Evolutionary conservation across 2,329 filamentous ascomycete genomes (phyloP).

Genomic region (Cercospora zeina): DNA sequence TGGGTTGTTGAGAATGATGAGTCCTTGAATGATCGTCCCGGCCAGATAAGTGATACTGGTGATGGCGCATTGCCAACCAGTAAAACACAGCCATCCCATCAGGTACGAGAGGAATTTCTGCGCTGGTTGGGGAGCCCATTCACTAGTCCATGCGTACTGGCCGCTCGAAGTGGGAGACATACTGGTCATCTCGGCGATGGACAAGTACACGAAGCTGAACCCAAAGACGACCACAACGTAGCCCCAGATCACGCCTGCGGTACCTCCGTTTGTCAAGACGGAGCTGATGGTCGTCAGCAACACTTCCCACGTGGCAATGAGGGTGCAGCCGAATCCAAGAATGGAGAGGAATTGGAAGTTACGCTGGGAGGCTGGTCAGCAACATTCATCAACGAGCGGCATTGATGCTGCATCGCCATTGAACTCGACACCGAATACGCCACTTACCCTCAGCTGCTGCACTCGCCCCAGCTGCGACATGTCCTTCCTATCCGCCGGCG

Average conservation of each 20-base stretch:
- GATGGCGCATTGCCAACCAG: slow-evolving; percentile 23
- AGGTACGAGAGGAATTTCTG: slow-evolving; percentile 20
- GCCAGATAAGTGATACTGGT: slow-evolving; percentile 15
- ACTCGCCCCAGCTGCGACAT: slow-evolving; percentile 32
- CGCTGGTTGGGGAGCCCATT: slow-evolving; percentile 13
- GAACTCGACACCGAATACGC: neutral
- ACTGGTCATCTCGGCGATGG: slow-evolving; percentile 13
- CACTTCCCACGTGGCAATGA: slow-evolving; percentile 19
- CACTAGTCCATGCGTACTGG: neutral
- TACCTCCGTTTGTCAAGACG: slow-evolving; percentile 18
- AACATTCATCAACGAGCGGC: no score
- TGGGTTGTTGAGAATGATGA: slow-evolving; percentile 25
- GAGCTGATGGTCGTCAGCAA: slow-evolving; percentile 11
- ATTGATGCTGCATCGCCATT: neutral
- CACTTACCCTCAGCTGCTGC: slow-evolving; percentile 23
- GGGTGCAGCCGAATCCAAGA: slow-evolving; percentile 19
- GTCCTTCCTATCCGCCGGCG: slow-evolving; percentile 28
- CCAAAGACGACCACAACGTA: slow-evolving; percentile 13
- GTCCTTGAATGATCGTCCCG: slow-evolving; percentile 18
- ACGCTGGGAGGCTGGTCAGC: neutral
- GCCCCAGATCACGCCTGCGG: slow-evolving; percentile 13
- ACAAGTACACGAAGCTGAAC: slow-evolving; percentile 14
- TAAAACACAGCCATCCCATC: slow-evolving; percentile 24
- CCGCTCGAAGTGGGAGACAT: neutral
- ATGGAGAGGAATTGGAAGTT: slow-evolving; percentile 22